Evolutionary conservation across 345 rosid genomes (phyloP).

Genomic region (Aquilaria yunnanensis): DNA sequence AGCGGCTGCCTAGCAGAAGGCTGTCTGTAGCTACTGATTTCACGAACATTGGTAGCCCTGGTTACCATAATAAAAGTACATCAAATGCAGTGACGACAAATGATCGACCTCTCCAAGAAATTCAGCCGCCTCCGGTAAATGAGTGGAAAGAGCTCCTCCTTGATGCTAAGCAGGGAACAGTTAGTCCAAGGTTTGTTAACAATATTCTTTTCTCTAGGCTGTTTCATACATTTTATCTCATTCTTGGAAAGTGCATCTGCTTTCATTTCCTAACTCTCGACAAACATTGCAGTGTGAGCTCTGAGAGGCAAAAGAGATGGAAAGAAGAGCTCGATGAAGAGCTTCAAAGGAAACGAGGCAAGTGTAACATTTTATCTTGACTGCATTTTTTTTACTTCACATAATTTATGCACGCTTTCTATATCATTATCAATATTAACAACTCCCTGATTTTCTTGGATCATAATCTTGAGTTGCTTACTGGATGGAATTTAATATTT

Average conservation of each 20-base stretch:
- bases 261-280: slow-evolving; percentile 8
- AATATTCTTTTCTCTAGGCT: background rate
- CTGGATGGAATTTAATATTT: no score
- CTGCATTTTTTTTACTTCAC: slow-evolving; percentile 3
- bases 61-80: slow-evolving; percentile 22
- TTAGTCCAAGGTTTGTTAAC: slow-evolving; percentile 45
- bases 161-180: slow-evolving; percentile 31
- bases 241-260: background rate
- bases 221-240: background rate
- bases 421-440: background rate
- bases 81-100: slow-evolving; percentile 29
- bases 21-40: slow-evolving; percentile 46
- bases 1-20: slow-evolving; percentile 69
- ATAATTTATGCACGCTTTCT: background rate
- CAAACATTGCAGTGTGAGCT: slow-evolving; percentile 32
- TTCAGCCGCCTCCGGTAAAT: slow-evolving; percentile 37
- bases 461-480: no score
- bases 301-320: slow-evolving; percentile 67
- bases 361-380: background rate
- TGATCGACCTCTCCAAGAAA: slow-evolving; percentile 44
- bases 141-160: slow-evolving; percentile 34
- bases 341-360: slow-evolving; percentile 68
- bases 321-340: slow-evolving; percentile 90
- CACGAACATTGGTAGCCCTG: slow-evolving; percentile 34
- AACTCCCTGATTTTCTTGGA: no score